Evolutionary conservation across 2,329 filamentous ascomycete genomes (phyloP), one percentile per base, ranked within the genome.

Genomic region (Neocucurbitaria cava): DNA sequence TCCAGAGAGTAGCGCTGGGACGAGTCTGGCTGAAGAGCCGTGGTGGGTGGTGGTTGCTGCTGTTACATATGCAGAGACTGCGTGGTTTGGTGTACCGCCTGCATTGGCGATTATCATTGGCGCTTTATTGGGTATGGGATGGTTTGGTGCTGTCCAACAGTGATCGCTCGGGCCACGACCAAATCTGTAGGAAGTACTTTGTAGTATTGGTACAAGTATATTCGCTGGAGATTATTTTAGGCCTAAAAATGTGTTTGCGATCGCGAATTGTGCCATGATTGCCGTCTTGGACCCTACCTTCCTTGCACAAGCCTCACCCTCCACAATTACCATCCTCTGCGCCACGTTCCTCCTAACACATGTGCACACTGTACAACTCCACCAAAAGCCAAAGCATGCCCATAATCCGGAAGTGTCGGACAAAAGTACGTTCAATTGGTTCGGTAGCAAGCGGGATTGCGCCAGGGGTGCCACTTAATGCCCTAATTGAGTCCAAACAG

Each of bases 41-140:
- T 80, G 74, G 76, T 80, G 77, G 77, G 77, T 79, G 0, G 78
- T 79, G n/a, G 72, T 79, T 20, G 70, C 76, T 26, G 74, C 76
- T 1, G 51, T 77, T 6, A 73, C 72, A 7, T 80, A 78, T 61
- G 74, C 75, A 0, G 76, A 74, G 28, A 76, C 70, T 28, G 73
- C 71, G 24, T 76, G 76, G 71, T 79, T 79, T 46, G 61, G 63
- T n/a, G 54, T 78, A 1, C 69, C 73, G 10, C 72, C 77, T n/a
- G 71, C 76, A 0, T 17, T 72, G 26, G 76, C 77, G 3, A 78
- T 79, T 48, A 17, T 78, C 5, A 49, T 76, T 9, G 77, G 78
- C 2, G 76, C 72, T 6, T 62, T 74, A 2, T 55, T 78, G 54
- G 77, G 78, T 0, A 39, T 79, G 43, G 61, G 68, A 1, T 78